These are phyloP conservation scores for Fusarium palustre DNA, from an alignment of 2,329 filamentous ascomycete species.

Conservation along the genomic window DNA sequence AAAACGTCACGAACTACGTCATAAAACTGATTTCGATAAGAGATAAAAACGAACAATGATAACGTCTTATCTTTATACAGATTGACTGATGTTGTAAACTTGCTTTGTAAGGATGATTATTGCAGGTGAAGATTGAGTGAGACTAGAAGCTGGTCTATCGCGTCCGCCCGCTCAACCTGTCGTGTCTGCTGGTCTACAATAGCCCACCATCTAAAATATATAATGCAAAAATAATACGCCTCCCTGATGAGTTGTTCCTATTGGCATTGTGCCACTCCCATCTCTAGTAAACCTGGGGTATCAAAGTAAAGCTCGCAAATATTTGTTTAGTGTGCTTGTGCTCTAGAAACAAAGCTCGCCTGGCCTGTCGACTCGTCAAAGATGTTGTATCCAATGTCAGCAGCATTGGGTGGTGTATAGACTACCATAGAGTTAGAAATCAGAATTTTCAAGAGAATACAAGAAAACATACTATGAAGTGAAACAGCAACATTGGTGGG, in stretches of 20 bases:
- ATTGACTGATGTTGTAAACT: too few relatives aligned
- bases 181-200: neutral
- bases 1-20: slow-evolving; percentile 23
- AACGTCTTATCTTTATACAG: neutral
- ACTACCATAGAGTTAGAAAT: neutral
- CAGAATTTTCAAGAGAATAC: rapidly evolving
- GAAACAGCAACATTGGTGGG: slow-evolving; percentile 21
- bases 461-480: neutral
- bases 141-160: too few relatives aligned
- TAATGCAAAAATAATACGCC: neutral
- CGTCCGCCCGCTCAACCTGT: too few relatives aligned
- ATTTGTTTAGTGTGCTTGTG: neutral
- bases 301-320: neutral
- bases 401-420: slow-evolving; percentile 19
- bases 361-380: slow-evolving; percentile 18
- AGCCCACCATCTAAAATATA: rapidly evolving
- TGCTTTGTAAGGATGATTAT: too few relatives aligned
- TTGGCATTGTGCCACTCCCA: neutral
- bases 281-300: neutral
- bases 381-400: slow-evolving; percentile 17
- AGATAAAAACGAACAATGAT: neutral
- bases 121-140: too few relatives aligned
- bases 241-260: too few relatives aligned
- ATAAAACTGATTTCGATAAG: neutral
- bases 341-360: slow-evolving; percentile 10